Evolutionary conservation across 225 moss, liverwort and hornwort species (phyloP).

Genomic region (Marchantia polymorpha): DNA sequence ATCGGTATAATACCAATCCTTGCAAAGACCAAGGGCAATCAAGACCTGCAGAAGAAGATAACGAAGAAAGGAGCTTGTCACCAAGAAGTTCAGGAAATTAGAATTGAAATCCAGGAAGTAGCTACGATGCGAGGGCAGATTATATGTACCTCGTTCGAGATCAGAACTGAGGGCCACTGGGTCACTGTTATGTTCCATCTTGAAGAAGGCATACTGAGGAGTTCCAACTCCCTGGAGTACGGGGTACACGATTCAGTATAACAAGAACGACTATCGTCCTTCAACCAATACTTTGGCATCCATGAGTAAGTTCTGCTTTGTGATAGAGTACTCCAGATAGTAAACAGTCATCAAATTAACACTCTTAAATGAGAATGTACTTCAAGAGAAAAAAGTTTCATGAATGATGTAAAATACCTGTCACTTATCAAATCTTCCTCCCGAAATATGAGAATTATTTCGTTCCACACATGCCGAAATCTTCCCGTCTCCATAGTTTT

Average conservation of each 20-base stretch:
- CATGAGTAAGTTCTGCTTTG: too few relatives aligned
- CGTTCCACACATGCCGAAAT: conserved; percentile 88
- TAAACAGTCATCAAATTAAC: too few relatives aligned
- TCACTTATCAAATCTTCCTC: conserved; percentile 93
- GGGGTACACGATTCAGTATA: not conserved
- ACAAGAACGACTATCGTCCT: not conserved
- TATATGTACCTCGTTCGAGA: conserved; percentile 80
- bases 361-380: not conserved
- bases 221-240: conserved; percentile 73
- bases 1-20: conserved; percentile 48
- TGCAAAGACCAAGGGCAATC: conserved; percentile 53
- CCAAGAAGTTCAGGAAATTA: not conserved
- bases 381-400: not conserved
- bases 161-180: conserved; percentile 89
- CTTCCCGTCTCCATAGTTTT: conserved; percentile 59
- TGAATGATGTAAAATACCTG: conserved; percentile 41
- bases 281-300: not conserved
- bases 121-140: not conserved
- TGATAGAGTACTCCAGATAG: too few relatives aligned
- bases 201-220: conserved; percentile 65
- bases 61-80: not conserved
- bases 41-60: conserved; percentile 50
- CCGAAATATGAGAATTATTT: conserved; percentile 77
- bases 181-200: conserved; percentile 85
- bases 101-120: not conserved